Evolutionary conservation across 805 yeast genomes (phyloP).

Genomic region (Kodamaea jinghongensis): DNA sequence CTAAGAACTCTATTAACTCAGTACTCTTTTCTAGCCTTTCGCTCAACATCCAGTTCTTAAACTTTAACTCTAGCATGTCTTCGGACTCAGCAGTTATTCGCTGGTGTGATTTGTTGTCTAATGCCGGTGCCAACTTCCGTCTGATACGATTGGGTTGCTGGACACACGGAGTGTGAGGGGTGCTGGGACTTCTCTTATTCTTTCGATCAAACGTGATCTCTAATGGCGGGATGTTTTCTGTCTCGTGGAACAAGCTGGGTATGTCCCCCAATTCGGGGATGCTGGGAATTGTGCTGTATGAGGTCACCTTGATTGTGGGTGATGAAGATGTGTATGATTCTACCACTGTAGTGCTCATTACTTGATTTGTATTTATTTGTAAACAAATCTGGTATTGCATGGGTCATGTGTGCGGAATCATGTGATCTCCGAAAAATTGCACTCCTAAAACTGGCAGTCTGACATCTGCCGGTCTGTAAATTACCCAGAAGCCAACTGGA

Average conservation of each 20-base stretch:
- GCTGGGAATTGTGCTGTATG: background rate
- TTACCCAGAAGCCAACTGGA: too few species aligned
- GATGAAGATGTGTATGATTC: conserved; percentile 3
- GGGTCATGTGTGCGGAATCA: background rate
- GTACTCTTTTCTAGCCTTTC: conserved; percentile 20
- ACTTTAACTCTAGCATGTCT: conserved; percentile 24
- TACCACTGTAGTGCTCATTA: conserved; percentile 5
- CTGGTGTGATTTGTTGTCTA: conserved; percentile 2
- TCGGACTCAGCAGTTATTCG: conserved; percentile 7
- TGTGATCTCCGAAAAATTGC: too few species aligned
- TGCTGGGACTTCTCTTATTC: conserved; percentile 32
- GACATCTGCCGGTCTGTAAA: too few species aligned
- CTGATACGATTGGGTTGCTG: conserved; percentile 20
- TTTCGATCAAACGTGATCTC: conserved; percentile 1
- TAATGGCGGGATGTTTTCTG: conserved; percentile 7
- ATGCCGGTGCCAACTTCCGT: conserved; percentile 7
- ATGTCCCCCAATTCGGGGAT: too few species aligned
- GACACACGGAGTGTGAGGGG: conserved; percentile 33
- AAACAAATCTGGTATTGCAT: conserved; percentile 1
- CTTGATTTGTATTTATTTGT: conserved; percentile 1
- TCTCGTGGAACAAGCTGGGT: background rate
- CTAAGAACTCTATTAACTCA: conserved; percentile 28
- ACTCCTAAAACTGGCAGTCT: too few species aligned
- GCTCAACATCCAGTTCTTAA: conserved; percentile 31
- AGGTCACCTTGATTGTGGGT: conserved; percentile 1